Base-by-base conservation (phyloP, 1,139 yeast genomes). In the Geotrichum fermentans region DNA sequence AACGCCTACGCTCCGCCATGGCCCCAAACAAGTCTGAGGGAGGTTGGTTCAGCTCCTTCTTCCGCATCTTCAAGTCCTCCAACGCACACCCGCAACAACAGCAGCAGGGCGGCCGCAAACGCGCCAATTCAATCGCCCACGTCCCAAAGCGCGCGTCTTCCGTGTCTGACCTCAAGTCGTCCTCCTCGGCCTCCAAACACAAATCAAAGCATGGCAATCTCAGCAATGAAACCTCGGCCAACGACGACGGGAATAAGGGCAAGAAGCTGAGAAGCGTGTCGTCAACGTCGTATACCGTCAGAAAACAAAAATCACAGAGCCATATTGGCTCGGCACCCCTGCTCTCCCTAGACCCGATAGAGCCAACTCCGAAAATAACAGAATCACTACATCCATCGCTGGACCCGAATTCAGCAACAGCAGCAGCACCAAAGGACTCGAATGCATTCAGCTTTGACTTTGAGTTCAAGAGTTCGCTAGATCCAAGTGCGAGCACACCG, bases 31-130 rank as follows among this genome's bases (percentile, higher is more conserved):
- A 29, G 22, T 18, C 43, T 11, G 35, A 40, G 7, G 30, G 34
- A 4, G 17, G 22, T 10, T 40, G 43, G 43, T 28, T 40, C 26
- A 26, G 35, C 14, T 28, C 33, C 11, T n/a, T 40, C 35, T 40
- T 40, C 26, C 33, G 34, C 5, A 40, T 40, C 43, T 40, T 40
- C 35, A 40, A 40, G 35, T 28, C 43, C 24, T 28, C 43, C 16
- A n/a, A 22, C 6, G 13, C 21, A 11, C 10, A 8, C 33, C 33
- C 8, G 22, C 33, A 22, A 6, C 6, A 14, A 24, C 32, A n/a
- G 4, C 29, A 11, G 20, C 20, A 13, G 22, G 6, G 20, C 13
- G 8, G 16, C 5, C n/a, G 20, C 30, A 38, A 38, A 14, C 30
- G 32, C 14, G 8, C 21, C 17, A 38, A 38, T 24, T 38, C 41